Percentiles rank a stretch among this genome's conserved stretches.
Conservation (phyloP, 305 asterid species). For the Fraxinus xanthoxyloides region DNA sequence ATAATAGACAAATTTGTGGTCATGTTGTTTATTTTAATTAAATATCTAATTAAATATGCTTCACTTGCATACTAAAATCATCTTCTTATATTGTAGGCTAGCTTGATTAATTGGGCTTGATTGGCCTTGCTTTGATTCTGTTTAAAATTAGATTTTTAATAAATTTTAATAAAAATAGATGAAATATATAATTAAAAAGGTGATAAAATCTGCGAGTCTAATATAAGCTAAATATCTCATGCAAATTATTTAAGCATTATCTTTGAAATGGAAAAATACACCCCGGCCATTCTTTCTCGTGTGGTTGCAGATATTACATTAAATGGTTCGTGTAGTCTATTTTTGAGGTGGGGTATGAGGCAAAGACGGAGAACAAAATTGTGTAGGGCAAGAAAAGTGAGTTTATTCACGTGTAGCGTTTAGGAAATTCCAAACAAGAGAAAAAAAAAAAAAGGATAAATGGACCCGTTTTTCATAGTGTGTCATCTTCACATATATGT, state of each 20-base stretch:
- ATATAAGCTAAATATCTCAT: not conserved
- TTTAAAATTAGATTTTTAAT: no score
- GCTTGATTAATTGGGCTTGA: no score
- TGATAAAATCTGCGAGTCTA: no score
- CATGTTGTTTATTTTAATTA: not conserved
- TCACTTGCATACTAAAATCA: no score
- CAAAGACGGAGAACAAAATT: conserved; percentile 3
- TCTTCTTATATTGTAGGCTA: no score
- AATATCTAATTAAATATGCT: no score
- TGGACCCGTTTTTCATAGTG: conserved; percentile 27
- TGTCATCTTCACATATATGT: conserved; percentile 46
- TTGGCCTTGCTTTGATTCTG: no score
- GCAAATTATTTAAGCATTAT: not conserved
- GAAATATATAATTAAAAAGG: not conserved
- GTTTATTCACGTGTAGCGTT: conserved; percentile 38
- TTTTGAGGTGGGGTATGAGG: conserved; percentile 29
- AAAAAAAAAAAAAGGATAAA: not conserved
- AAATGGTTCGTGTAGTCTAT: conserved; percentile 38
- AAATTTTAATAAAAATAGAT: no score
- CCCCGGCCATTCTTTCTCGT: no score
- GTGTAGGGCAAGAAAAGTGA: not conserved
- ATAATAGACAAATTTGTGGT: not conserved
- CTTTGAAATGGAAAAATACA: not conserved
- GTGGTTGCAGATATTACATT: not conserved
- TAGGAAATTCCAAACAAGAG: conserved; percentile 29